Evolutionary conservation across 2,329 filamentous ascomycete genomes (phyloP), one percentile per base, ranked within the genome.

Genomic region (Shiraia sp.): DNA sequence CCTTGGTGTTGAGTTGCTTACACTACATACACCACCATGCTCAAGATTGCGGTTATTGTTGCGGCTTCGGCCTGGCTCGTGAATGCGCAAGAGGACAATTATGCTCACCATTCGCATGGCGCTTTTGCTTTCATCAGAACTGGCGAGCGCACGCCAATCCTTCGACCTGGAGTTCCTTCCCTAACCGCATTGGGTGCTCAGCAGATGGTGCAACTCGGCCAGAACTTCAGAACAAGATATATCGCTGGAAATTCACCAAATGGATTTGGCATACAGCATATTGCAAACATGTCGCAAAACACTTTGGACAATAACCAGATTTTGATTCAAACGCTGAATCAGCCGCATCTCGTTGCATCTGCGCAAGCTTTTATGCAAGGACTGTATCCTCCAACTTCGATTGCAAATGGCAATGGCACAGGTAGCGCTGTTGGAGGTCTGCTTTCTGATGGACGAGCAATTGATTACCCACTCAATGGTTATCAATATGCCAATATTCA

Each of bases 311-410:
- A 72, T 30, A 63, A 74, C 13, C 71, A 82, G 45, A 51, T 82
- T 7, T 68, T 67, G 36, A 64, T 80, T 9, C 61, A 75, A 32
- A 71, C 80, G 1, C 61, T 73, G 17, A 71, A 79, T 17, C 66
- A 73, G 23, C 73, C 77, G 43, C 74, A 73, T 40, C 70, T 74
- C 2, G 59, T 75, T 24, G 75, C 75, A 1, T 80, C 79, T 3
- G 79, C 80, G 10, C 77, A 80, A 51, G 80, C 81, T 2, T 83
- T 83, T 53, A 74, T 84, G 71, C 80, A 83, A 58, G 80, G 79
- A 6, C 65, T 84, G 8, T 84, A 83, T 57, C 81, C 81, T 24
- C 79, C 80, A 1, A 61, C 65, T 33, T 57, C 62, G 3, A 62
- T 69, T 3, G 37, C 27, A n/a, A 63, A 52, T 16, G 34, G 28